Percentiles rank a stretch among this genome's conserved stretches.
phyloP scores from a whole-genome alignment of 2,329 filamentous ascomycete species.

The Pleurostoma richardsiae region DNA sequence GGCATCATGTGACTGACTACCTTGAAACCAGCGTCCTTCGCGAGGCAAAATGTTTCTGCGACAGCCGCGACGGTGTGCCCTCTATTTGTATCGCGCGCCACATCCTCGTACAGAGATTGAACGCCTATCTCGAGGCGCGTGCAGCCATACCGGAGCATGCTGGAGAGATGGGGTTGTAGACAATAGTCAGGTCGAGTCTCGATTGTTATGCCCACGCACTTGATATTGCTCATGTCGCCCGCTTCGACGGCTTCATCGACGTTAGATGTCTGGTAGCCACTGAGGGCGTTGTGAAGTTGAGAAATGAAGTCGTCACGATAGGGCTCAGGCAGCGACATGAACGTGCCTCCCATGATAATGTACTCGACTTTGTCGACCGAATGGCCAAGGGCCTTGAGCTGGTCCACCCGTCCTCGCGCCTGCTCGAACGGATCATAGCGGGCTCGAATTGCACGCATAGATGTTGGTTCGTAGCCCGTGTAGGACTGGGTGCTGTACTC shows the following conservation, averaged over 20 bases:
- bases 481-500: conserved; percentile 99
- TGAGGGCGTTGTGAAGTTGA: conserved; percentile 93
- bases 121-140: conserved; percentile 93
- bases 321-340: conserved; percentile 88
- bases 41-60: conserved; percentile 92
- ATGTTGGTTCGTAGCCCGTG: conserved; percentile 96
- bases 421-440: conserved; percentile 98
- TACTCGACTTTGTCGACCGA: conserved; percentile 99
- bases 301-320: conserved; percentile 94
- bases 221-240: conserved; percentile 93
- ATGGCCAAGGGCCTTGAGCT: conserved; percentile 91
- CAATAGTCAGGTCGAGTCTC: conserved; percentile 97
- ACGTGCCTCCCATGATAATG: conserved; percentile 99
- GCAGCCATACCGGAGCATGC: conserved; percentile 97
- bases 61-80: conserved; percentile 95
- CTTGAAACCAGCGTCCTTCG: conserved; percentile 98
- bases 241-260: conserved; percentile 94
- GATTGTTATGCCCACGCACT: conserved; percentile 98
- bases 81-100: conserved; percentile 95
- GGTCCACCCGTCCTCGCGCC: conserved; percentile 89
- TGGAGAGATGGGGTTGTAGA: conserved; percentile 86
- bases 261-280: conserved; percentile 88
- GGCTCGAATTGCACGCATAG: conserved; percentile 95
- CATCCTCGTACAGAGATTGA: conserved; percentile 95
- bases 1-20: conserved; percentile 99